phyloP scores from a whole-genome alignment of 176 grass and related monocot species.

The Oryza meridionalis region DNA sequence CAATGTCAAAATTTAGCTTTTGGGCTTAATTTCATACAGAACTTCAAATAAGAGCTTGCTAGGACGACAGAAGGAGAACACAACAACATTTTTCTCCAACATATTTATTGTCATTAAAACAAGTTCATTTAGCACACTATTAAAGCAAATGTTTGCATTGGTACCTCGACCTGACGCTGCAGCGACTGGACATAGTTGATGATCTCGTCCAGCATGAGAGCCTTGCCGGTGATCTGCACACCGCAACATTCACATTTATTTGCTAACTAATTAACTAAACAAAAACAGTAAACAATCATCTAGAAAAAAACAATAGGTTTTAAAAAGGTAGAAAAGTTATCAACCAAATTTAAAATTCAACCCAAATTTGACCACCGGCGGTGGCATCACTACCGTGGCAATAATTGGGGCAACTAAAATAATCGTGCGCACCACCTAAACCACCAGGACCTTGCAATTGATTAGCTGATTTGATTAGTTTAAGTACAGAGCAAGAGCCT shows the following conservation, averaged over 20 bases:
- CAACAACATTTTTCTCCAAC: neutral
- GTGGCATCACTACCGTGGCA: constrained; percentile 2
- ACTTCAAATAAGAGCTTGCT: neutral
- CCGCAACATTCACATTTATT: neutral
- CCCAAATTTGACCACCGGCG: constrained; percentile 30
- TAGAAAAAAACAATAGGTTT: neutral
- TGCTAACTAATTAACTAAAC: neutral
- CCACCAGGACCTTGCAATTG: constrained; percentile 10
- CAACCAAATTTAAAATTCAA: neutral
- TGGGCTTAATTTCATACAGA: neutral
- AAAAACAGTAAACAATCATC: neutral
- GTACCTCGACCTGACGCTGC: constrained; percentile 76
- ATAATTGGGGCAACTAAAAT: constrained; percentile 41
- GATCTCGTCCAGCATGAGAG: constrained; percentile 83
- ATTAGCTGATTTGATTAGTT: constrained; percentile 28
- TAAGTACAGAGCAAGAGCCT: constrained; percentile 1
- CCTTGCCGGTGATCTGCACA: constrained; percentile 68
- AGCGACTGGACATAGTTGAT: constrained; percentile 83
- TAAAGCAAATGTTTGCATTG: neutral
- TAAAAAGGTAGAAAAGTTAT: neutral
- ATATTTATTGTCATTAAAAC: neutral
- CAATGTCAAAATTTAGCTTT: neutral
- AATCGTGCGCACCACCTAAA: constrained; percentile 32
- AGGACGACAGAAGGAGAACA: neutral
- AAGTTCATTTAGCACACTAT: neutral